These are phyloP conservation scores for Cyberlindnera lachancei DNA, from an alignment of 805 yeast species.

Conservation along the genomic window DNA sequence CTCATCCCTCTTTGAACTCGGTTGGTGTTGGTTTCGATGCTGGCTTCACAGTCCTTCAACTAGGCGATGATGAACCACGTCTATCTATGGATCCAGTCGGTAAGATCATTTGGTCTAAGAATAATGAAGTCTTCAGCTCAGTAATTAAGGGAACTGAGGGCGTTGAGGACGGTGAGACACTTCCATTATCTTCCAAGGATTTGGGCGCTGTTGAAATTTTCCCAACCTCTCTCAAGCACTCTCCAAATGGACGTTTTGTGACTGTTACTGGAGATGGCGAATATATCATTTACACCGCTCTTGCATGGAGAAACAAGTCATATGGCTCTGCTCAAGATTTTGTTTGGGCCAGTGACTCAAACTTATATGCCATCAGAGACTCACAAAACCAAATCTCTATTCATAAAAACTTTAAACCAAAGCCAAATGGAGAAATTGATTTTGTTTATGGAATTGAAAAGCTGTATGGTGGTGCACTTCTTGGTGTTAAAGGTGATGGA, in stretches of 20 bases:
- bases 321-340: conserved; percentile 88
- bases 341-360: conserved; percentile 92
- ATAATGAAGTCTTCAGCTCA: conserved; percentile 75
- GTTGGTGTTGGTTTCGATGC: conserved; percentile 93
- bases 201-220: conserved; percentile 90
- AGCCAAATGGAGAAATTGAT: conserved; percentile 53
- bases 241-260: conserved; percentile 96
- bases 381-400: conserved; percentile 56
- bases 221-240: conserved; percentile 81
- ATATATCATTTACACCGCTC: conserved; percentile 88
- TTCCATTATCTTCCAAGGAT: conserved; percentile 78
- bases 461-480: conserved; percentile 80
- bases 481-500: conserved; percentile 79
- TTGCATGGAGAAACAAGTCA: conserved; percentile 96
- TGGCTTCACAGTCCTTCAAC: conserved; percentile 79
- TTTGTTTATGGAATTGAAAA: conserved; percentile 69
- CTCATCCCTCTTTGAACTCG: conserved; percentile 63
- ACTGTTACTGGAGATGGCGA: conserved; percentile 98
- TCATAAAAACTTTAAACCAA: conserved; percentile 80
- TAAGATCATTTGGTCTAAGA: conserved; percentile 84
- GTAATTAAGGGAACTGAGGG: conserved; percentile 66
- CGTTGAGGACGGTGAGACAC: conserved; percentile 70
- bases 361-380: conserved; percentile 77
- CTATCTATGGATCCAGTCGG: conserved; percentile 91
- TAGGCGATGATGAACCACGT: conserved; percentile 93